Evolutionary conservation across 140 eudicot genomes (phyloP).

Genomic region (Cichorium intybus): DNA sequence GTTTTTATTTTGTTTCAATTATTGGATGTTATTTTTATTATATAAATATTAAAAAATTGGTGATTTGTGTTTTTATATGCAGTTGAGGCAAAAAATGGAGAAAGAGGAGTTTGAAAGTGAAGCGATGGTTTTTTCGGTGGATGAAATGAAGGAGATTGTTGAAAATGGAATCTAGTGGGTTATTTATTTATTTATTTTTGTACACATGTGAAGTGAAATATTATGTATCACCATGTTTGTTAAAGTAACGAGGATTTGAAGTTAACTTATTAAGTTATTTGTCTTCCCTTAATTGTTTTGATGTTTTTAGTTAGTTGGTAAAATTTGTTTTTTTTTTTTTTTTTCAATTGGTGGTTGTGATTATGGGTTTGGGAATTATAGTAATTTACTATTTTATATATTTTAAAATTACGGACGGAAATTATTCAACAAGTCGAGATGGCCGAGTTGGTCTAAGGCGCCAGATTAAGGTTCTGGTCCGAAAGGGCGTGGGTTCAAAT

Average conservation of each 20-base stretch:
- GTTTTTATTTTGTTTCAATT: background rate
- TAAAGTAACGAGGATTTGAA: no score
- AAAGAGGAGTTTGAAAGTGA: slow-evolving; percentile 56
- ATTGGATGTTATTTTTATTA: background rate
- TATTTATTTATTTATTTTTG: slow-evolving; percentile 12
- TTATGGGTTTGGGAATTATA: no score
- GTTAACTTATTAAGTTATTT: no score
- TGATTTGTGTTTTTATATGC: slow-evolving; percentile 19
- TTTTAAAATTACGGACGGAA: no score
- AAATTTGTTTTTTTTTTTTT: no score
- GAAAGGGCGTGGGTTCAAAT: slow-evolving; percentile 99
- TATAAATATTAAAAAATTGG: background rate
- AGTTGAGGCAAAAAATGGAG: slow-evolving; percentile 83
- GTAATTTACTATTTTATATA: no score
- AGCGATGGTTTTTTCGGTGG: slow-evolving; percentile 52
- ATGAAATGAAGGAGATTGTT: slow-evolving; percentile 62
- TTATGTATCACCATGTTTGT: background rate
- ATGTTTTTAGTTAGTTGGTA: no score
- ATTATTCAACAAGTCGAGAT: slow-evolving; percentile 68
- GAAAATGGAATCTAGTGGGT: slow-evolving; percentile 41
- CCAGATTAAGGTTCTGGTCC: slow-evolving; percentile 99
- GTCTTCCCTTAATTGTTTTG: no score
- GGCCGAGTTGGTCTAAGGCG: slow-evolving; percentile 99
- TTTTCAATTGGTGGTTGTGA: no score
- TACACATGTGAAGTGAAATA: background rate